These are phyloP conservation scores for Litsea cubeba DNA, from an alignment of 164 flowering plant species.

Conservation along the genomic window DNA sequence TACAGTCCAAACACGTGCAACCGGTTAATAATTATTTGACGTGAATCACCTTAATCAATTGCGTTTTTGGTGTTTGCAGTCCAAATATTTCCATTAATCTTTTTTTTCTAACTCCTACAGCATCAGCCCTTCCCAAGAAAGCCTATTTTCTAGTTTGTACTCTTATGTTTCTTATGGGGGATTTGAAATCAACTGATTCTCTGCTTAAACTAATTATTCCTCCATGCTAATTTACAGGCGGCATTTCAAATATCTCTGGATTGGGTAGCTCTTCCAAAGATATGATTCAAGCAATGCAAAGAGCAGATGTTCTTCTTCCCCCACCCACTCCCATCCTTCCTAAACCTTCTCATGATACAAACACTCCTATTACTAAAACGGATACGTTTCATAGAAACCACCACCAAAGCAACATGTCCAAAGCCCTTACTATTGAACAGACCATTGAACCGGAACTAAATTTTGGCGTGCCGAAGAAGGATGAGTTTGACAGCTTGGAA, in stretches of 20 bases:
- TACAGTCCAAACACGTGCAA: too few species aligned
- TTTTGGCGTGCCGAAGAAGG: conserved; percentile 37
- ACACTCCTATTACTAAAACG: conserved; percentile 26
- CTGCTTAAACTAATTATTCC: neutral
- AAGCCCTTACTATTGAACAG: conserved; percentile 28
- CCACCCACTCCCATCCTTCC: conserved; percentile 30
- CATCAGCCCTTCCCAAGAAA: neutral
- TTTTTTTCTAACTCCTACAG: neutral
- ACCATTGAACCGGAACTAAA: conserved; percentile 29
- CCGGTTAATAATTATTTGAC: neutral
- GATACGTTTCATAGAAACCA: conserved; percentile 21
- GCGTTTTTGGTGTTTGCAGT: neutral
- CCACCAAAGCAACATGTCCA: conserved; percentile 27
- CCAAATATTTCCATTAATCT: too few species aligned
- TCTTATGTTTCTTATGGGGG: neutral
- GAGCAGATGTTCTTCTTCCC: conserved; percentile 24
- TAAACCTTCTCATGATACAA: conserved; percentile 30
- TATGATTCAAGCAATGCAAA: conserved; percentile 23
- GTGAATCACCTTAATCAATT: neutral
- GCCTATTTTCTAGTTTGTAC: neutral
- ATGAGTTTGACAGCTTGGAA: conserved; percentile 72
- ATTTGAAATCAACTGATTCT: neutral
- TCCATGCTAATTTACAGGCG: conserved; percentile 25
- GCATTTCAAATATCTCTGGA: conserved; percentile 32
- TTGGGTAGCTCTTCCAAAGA: conserved; percentile 38